Evolutionary conservation across 2,329 filamentous ascomycete species (phyloP), one percentile per base, ranked within the genome.

Genomic region (Exophiala mesophila): DNA sequence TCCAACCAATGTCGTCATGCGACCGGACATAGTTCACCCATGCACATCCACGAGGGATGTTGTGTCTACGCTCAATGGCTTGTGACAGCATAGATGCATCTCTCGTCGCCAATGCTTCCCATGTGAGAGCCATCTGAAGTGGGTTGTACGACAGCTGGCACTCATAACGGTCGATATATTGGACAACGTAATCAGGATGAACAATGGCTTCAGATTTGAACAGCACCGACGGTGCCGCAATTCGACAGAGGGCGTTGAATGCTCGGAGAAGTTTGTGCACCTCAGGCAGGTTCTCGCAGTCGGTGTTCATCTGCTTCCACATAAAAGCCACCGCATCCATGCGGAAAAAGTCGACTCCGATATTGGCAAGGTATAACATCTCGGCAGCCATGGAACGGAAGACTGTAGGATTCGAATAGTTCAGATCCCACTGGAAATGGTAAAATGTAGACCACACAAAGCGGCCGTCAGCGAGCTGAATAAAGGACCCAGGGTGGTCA

Each of bases 281-380:
- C 39, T 54, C 52, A 10, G 52, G 52, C 9, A 54, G 37, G 28
- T 54, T 54, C 35, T 54, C 52, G 26, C 52, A 54, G 36, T 50
- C 49, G 4, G 52, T 54, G 37, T 54, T 54, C 49, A 54, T 54
- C 17, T 52, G 52, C 31, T 54, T 54, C 52, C 52, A 54, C 52
- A 54, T 54, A 21, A 54, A 54, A 4, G 52, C 52, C 4, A 54
- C 52, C 16, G 52, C 52, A 28, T 54, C 52, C 52, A 54, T 54
- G 9, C 52, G 49, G 35, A 54, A 54, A 32, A 54, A 49, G 35
- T 53, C 49, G 17, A 54, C 42, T 3, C 52, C 52, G n/a, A 54
- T 26, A 16, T 54, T 54, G 37, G 52, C 52, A 13, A 54, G 35
- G 15, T 50, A 54, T 20, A 54, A 36, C 52, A 54, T 54, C 28